Conservation (phyloP, 129 eudicot species). For the Flaveria linearis region DNA sequence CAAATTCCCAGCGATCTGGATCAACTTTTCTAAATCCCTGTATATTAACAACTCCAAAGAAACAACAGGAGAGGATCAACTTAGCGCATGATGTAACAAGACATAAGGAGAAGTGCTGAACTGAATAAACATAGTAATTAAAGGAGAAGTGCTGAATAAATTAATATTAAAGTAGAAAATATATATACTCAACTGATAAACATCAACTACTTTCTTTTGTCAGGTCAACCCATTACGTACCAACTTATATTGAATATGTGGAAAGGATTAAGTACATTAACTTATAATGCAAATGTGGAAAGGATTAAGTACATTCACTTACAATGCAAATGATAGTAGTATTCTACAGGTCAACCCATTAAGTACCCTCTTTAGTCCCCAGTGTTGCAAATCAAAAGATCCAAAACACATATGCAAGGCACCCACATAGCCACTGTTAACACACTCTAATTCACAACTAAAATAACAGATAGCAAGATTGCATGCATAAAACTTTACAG, state of each 20-base stretch:
- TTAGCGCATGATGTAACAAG: slow-evolving; percentile 9
- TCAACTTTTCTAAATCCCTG: slow-evolving; percentile 91
- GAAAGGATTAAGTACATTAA: no score
- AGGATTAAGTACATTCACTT: no score
- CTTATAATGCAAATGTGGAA: no score
- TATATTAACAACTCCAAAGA: slow-evolving; percentile 12
- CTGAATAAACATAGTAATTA: background rate
- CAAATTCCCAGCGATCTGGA: slow-evolving; percentile 95
- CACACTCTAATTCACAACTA: slow-evolving; percentile 4
- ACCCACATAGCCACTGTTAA: background rate
- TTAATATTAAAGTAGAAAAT: background rate
- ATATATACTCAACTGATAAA: background rate
- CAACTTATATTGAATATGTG: no score
- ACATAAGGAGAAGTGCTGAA: background rate
- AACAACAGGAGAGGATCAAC: background rate
- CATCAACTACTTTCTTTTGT: background rate
- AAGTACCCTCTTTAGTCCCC: background rate
- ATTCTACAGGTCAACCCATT: no score
- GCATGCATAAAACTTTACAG: background rate
- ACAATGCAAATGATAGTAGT: no score
- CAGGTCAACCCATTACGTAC: no score
- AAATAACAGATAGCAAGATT: background rate
- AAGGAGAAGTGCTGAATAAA: no score
- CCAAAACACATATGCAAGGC: background rate
- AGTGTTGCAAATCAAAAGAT: background rate